Evolutionary conservation across 2,329 filamentous ascomycete genomes (phyloP).

Genomic region (Xylariaceae sp.): DNA sequence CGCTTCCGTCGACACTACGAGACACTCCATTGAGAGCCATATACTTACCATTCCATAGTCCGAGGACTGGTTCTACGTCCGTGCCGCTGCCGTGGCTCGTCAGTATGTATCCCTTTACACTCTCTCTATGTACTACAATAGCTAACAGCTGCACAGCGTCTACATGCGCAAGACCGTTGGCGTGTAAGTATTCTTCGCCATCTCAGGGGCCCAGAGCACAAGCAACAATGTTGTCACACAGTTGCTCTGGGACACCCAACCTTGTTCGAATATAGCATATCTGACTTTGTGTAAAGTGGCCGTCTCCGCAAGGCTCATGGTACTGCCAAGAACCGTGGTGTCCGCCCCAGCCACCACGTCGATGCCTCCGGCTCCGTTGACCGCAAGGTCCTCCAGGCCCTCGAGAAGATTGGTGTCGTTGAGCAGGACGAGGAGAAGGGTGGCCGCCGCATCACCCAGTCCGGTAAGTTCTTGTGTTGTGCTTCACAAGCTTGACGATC

Average conservation of each 20-base stretch:
- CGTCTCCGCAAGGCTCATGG: conserved; percentile 96
- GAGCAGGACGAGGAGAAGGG: conserved; percentile 98
- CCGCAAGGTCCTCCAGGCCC: conserved; percentile 93
- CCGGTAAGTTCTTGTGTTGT: conserved; percentile 44
- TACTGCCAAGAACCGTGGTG: conserved; percentile 93
- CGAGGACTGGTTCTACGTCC: conserved; percentile 93
- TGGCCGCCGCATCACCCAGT: conserved; percentile 95
- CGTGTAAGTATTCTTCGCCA: conserved; percentile 44
- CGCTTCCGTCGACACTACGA: too few relatives aligned
- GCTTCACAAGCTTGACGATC: not conserved
- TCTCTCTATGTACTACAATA: not conserved
- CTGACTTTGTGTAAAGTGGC: conserved; percentile 43
- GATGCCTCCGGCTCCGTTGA: conserved; percentile 93
- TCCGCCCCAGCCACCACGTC: conserved; percentile 87
- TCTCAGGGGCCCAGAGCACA: not conserved
- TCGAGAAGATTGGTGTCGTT: conserved; percentile 98
- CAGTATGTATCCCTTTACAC: conserved; percentile 7
- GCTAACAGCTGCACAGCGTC: conserved; percentile 63
- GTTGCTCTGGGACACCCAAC: not conserved
- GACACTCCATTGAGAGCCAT: not conserved
- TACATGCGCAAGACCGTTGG: conserved; percentile 99
- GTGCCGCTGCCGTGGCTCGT: conserved; percentile 80
- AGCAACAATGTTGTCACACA: conserved; percentile 59
- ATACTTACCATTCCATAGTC: conserved; percentile 53
- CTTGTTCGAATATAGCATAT: conserved; percentile 57